Evolutionary conservation across 2,329 filamentous ascomycete genomes (phyloP), one percentile per base, ranked within the genome.

Genomic region (Colletotrichum sansevieriae): DNA sequence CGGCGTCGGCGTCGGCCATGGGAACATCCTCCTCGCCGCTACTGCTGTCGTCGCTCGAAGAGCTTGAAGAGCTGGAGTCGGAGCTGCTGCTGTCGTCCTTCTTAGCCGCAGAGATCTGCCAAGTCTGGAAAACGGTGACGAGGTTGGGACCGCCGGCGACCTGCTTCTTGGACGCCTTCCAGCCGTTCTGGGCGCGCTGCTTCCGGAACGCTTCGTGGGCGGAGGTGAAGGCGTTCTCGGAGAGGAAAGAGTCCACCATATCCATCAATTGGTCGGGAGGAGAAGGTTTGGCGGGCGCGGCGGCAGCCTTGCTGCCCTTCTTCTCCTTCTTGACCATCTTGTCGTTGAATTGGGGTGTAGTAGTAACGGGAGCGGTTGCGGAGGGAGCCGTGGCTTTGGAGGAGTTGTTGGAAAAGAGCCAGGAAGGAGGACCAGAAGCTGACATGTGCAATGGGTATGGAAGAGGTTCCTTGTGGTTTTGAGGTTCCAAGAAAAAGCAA

Each of bases 181-280:
- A 86, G 58, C 83, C 84, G 71, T 85, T 85, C 78, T 81, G 83
- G 76, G 80, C 85, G 61, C 87, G 83, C 75, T 93, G 89, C 76
- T 90, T 88, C 73, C 84, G 83, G 75, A 94, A 91, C 5, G 88
- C 86, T 68, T 84, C 81, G 74, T 86, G 87, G 52, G 91, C 87
- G 67, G 84, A 83, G 55, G 83, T 78, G 74, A 92, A 91, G n/a
- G 88, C 86, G 77, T 91, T 85, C 52, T 90, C 85, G 47, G 85
- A 84, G 57, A 94, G 83, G 78, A 94, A 94, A 22, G 81, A 79
- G 71, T 88, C 88, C 74, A 94, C 85, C 15, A 93, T 82, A 70
- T 89, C 87, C 75, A 94, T 82, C 41, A 94, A 82, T 77, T 91
- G 85, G 33, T 85, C 78, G 4, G 91, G 85, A 29, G 88, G 84